Conservation (phyloP, 2,329 filamentous ascomycete species). For the Aspergillaceae sp. region DNA sequence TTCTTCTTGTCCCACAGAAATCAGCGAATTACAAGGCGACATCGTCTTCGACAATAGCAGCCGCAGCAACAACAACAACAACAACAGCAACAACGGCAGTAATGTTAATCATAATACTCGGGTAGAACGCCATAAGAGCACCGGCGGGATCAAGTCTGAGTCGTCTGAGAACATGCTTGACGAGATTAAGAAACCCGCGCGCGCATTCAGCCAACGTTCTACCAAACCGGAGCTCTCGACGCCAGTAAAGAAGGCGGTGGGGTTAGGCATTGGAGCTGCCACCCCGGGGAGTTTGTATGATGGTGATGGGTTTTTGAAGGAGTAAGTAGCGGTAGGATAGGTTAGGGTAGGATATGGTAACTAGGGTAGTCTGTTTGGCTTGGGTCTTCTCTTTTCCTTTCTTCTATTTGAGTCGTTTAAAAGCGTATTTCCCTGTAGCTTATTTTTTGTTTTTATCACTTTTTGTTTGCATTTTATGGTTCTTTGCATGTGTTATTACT, state of each 20-base stretch:
- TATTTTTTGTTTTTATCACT: background rate
- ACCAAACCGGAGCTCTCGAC: slow-evolving; percentile 17
- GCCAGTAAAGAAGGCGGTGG: slow-evolving; percentile 19
- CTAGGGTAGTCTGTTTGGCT: background rate
- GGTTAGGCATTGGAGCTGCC: slow-evolving; percentile 20
- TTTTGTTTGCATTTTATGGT: background rate
- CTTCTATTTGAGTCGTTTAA: background rate
- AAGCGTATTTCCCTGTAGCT: background rate
- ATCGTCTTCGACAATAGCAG: background rate
- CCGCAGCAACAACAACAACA: no score
- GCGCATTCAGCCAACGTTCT: slow-evolving; percentile 7
- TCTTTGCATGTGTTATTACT: background rate
- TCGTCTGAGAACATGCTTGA: background rate
- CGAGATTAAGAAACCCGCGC: background rate
- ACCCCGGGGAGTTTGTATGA: slow-evolving; percentile 43
- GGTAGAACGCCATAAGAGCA: background rate
- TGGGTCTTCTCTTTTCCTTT: background rate
- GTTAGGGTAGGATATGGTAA: no score
- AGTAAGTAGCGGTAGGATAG: slow-evolving; percentile 11
- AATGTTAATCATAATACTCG: no score
- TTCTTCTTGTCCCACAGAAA: slow-evolving; percentile 8
- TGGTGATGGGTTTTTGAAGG: slow-evolving; percentile 29
- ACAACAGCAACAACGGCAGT: no score
- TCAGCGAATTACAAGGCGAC: slow-evolving; percentile 7
- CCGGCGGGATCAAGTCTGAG: slow-evolving; percentile 16